Conservation (phyloP, 2,329 filamentous ascomycete species). For the Venturia effusa region DNA sequence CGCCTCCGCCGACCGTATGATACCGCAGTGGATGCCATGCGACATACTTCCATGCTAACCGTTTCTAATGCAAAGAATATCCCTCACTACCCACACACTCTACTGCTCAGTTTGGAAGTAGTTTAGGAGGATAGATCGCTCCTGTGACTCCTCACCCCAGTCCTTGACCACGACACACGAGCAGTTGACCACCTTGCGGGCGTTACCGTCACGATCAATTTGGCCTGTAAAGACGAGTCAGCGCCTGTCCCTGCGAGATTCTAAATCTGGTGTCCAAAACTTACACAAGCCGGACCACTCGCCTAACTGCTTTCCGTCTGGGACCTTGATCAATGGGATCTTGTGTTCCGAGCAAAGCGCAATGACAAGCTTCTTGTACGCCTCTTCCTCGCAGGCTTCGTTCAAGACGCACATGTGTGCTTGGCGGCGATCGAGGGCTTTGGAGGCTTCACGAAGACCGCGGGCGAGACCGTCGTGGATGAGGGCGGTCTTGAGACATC, state of each 20-base stretch:
- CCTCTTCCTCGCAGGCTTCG: conserved; percentile 99
- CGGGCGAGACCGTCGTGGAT: conserved; percentile 99
- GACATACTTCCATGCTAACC: not conserved
- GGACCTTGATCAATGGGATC: conserved; percentile 99
- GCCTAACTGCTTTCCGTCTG: conserved; percentile 98
- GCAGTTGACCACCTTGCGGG: conserved; percentile 99
- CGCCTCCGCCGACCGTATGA: not conserved
- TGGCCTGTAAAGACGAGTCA: conserved; percentile 52
- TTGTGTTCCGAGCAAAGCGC: conserved; percentile 99
- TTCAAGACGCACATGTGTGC: conserved; percentile 99
- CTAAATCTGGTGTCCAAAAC: conserved; percentile 32
- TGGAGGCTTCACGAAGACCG: conserved; percentile 95
- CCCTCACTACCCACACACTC: not conserved
- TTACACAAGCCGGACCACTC: conserved; percentile 99
- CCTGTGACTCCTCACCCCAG: conserved; percentile 99
- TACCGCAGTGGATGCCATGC: not conserved
- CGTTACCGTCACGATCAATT: conserved; percentile 97
- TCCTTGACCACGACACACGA: conserved; percentile 99
- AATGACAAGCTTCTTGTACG: conserved; percentile 99
- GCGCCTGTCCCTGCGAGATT: conserved; percentile 12
- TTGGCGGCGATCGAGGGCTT: conserved; percentile 96
- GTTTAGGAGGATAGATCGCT: conserved; percentile 98
- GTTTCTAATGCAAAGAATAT: not conserved
- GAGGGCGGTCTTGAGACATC: conserved; percentile 94
- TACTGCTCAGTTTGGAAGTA: conserved; percentile 90